Conservation (phyloP, 106 monocot genomes). For the Dendrobium huoshanense region DNA sequence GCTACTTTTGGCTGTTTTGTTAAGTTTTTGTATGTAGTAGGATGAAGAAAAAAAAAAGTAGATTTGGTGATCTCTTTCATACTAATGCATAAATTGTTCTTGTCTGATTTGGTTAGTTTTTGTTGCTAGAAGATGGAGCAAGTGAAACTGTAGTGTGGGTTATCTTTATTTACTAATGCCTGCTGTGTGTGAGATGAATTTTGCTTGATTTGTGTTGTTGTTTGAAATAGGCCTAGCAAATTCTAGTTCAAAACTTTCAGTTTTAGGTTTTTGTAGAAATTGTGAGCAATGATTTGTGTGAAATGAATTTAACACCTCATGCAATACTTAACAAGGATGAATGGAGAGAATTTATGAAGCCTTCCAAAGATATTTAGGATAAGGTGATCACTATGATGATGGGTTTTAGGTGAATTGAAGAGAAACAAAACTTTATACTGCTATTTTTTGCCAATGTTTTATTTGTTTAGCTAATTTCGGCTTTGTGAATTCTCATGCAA, state of each 20-base stretch:
- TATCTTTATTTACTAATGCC: too few relatives aligned
- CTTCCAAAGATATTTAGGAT: neutral
- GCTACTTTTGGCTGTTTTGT: slow-evolving; percentile 1
- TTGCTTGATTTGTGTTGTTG: too few relatives aligned
- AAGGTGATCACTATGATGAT: neutral
- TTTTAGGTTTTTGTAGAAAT: neutral
- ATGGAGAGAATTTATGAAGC: neutral
- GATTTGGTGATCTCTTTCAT: too few relatives aligned
- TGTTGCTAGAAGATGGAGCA: too few relatives aligned
- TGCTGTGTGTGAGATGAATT: too few relatives aligned
- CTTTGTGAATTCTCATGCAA: neutral
- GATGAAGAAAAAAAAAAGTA: too few relatives aligned
- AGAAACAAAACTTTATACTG: neutral
- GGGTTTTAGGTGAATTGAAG: neutral
- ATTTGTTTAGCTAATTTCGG: neutral
- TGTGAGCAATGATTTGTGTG: neutral
- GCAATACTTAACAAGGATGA: neutral
- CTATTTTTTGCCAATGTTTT: neutral
- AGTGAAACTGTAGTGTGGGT: too few relatives aligned
- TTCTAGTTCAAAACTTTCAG: neutral
- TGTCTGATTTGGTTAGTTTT: too few relatives aligned
- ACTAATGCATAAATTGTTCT: too few relatives aligned
- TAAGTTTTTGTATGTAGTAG: neutral
- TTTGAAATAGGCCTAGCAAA: too few relatives aligned
- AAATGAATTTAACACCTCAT: neutral